Base-by-base conservation (phyloP, 2,329 filamentous ascomycete species). In the Fusarium sterilihyphosum region DNA sequence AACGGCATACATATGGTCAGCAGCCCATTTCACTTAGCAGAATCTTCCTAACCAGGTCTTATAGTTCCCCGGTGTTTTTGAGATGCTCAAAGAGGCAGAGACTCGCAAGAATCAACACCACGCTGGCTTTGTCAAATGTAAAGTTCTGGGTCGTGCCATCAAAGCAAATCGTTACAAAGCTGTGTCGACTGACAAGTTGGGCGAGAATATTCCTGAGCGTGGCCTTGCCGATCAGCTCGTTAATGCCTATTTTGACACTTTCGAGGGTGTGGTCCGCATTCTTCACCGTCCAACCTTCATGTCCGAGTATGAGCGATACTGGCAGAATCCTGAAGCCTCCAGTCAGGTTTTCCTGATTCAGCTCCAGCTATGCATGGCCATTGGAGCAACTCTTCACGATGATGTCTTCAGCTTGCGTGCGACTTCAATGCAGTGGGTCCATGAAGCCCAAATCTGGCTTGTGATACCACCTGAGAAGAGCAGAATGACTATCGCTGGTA, bases 251-350 rank as follows among this genome's bases (percentile, higher is more conserved):
- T 80, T 92, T 24, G 82, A 88, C 54, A 87, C 87, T 1, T 85
- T 89, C 47, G 89, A 92, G 74, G 86, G 87, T 3, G 86, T 88
- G 22, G 85, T 88, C 70, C 85, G 90, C 6, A 84, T 92, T 31
- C 66, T 92, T 14, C 88, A 92, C 77, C 78, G 88, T 2, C 89
- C 90, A 0, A 87, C 86, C 0, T 92, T 92, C 70, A 82, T 84
- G 50, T 82, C 82, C 17, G 87, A 90, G 38, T 92, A 91, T 73
- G 82, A 84, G 16, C 75, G 78, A 6, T 88, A 86, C 77, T 89
- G 86, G 87, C 79, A 83, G 38, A 82, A 84, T 22, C 83, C 84
- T 0, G 73, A 79, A 26, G 80, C 80, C 0, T 81, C 83, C 5
- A 85, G 83, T 37, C 77, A 81, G 22, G 79, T 81, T 12, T 89